Evolutionary conservation across 2,329 filamentous ascomycete species (phyloP).

Genomic region (Plectosphaerella cucumerina): DNA sequence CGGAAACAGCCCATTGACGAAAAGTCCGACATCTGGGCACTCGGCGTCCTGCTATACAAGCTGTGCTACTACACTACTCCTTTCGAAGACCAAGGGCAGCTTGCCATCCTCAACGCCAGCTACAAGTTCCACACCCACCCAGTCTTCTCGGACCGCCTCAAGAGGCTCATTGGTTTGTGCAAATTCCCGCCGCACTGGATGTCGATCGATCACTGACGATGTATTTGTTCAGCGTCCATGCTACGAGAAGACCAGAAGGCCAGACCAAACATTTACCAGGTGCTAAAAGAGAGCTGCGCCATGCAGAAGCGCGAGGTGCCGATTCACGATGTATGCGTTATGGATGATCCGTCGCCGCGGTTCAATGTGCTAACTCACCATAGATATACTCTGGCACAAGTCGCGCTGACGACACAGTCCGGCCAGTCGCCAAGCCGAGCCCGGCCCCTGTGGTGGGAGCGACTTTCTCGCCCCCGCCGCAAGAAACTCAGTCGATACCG

Average conservation of each 20-base stretch:
- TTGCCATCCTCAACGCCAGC: constrained; percentile 93
- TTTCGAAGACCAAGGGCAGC: constrained; percentile 95
- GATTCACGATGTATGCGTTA: constrained; percentile 73
- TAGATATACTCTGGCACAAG: constrained; percentile 70
- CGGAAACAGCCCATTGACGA: constrained; percentile 94
- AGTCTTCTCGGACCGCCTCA: constrained; percentile 82
- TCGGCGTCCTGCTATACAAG: constrained; percentile 95
- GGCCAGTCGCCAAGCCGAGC: constrained; percentile 47
- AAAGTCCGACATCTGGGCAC: constrained; percentile 97
- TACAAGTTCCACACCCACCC: constrained; percentile 90
- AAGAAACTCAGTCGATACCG: constrained; percentile 70
- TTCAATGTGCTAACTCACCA: not conserved
- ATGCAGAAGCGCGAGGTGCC: constrained; percentile 87
- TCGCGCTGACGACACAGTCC: constrained; percentile 56
- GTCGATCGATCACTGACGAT: constrained; percentile 11
- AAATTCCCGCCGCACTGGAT: not conserved
- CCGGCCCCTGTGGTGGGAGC: constrained; percentile 68
- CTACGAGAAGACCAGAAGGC: constrained; percentile 73
- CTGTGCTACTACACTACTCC: constrained; percentile 98
- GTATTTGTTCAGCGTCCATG: constrained; percentile 66
- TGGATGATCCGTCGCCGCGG: not conserved
- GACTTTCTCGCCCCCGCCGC: constrained; percentile 71
- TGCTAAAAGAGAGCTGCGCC: constrained; percentile 77
- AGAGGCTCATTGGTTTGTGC: constrained; percentile 74
- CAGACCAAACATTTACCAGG: constrained; percentile 92